Evolutionary conservation across 768 basidiomycete genomes (phyloP), one percentile per base, ranked within the genome.

Genomic region (Lyophyllum atratum): DNA sequence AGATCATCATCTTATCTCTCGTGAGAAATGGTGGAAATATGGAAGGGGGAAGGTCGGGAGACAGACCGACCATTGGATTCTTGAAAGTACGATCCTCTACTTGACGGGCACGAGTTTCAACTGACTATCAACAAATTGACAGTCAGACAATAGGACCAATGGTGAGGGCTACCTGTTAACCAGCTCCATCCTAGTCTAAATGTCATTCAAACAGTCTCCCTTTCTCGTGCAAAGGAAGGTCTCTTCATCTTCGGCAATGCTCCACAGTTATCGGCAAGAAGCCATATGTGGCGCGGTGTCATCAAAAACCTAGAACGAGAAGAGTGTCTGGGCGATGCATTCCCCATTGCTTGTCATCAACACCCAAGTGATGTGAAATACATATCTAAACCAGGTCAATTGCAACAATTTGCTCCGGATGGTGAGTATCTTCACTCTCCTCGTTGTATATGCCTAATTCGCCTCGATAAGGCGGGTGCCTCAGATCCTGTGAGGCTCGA

Each of bases 241-340:
- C 72, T 93, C 1, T 92, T 79, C 63, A 82, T 93, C 29, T 70
- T 92, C 3, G 90, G 91, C 22, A 90, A 90, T 52, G 82, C 86
- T 0, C 67, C 76, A 0, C 80, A 84, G 40, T 65, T 89, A 42
- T 71, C 79, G 4, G 70, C 75, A 15, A 75, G 71, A 54, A 84
- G 81, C 56, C 49, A 65, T 10, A 87, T 86, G 70, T 92, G 89
- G 90, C 67, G 66, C 0, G 70, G 67, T 0, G 74, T 90, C 14
- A 69, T 89, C 1, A 76, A 85, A n/a, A 80, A 86, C 61, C 72
- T 92, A 42, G 80, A 84, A 33, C 62, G 60, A 2, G 62, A 73
- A 14, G 79, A 76, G 19, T 70, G 71, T 12, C 60, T 88, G 33
- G 88, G 85, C 4, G 49, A 68, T 6, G 83, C 68, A 1, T 73